Percentiles rank a stretch among this genome's conserved stretches.
These are phyloP conservation scores for Apium graveolens DNA, from an alignment of 129 eudicot genomes.

Conservation along the genomic window DNA sequence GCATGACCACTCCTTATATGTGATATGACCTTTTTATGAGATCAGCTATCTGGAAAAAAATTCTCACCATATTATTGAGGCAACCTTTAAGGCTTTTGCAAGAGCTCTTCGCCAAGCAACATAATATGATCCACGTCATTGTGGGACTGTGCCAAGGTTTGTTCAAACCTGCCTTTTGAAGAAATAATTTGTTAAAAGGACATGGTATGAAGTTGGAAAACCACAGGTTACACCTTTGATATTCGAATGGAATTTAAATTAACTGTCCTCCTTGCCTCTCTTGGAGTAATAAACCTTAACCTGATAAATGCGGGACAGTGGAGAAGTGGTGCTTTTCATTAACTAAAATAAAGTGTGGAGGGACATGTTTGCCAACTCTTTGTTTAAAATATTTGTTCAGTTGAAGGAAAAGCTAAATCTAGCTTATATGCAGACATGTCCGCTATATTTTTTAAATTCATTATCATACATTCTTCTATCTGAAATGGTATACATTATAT, in stretches of 20 bases:
- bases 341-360: background rate
- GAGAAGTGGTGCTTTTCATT: background rate
- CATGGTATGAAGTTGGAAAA: background rate
- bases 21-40: background rate
- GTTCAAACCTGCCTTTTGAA: background rate
- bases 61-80: slow-evolving; percentile 98
- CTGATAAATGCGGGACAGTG: background rate
- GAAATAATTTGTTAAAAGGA: background rate
- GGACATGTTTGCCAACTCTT: background rate
- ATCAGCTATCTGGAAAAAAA: slow-evolving; percentile 93
- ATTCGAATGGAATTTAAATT: too few relatives aligned
- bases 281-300: background rate
- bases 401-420: background rate
- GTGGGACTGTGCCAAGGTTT: slow-evolving; percentile 74
- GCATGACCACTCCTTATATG: background rate
- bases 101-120: slow-evolving; percentile 98
- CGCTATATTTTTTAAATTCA: too few relatives aligned
- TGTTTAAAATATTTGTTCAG: background rate
- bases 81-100: slow-evolving; percentile 95
- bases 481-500: too few relatives aligned
- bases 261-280: background rate
- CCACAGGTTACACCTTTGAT: background rate
- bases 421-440: background rate
- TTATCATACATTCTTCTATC: background rate
- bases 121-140: slow-evolving; percentile 76